Base-by-base conservation (phyloP, 495 filamentous ascomycete genomes). In the Evernia prunastri region DNA sequence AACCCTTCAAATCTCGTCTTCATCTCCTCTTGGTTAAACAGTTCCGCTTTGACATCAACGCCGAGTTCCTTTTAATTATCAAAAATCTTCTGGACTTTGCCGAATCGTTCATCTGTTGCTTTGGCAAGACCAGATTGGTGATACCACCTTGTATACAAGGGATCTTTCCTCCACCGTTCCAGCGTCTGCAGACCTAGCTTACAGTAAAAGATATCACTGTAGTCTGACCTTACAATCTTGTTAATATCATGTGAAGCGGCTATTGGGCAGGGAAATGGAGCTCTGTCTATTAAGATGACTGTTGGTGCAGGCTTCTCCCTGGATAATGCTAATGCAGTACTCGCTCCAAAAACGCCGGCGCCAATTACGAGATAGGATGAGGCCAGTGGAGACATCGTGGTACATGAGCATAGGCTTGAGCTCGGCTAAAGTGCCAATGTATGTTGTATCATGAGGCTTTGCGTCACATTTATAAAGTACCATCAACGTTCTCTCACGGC, bases 221-320 rank as follows among this genome's bases (percentile, higher is more conserved):
- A 89, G 69, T 89, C 86, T 61, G 85, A 79, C 68, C 87, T 84
- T 25, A 88, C 72, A 20, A 87, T 82, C 67, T 88, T 87, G 69
- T 87, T 88, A 77, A 82, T 84, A 72, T 89, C 86, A 76, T 81
- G 82, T 1, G 86, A 87, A 31, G 86, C 86, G 27, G 82, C 84
- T 67, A 75, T 68, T 64, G 79, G 68, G 49, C 72, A 64, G 63
- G 73, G 69, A 61, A 79, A 79, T 58, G 75, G 70, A 72, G 81
- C 69, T 15, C 86, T 78, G 69, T 89, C 85, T 57, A 88, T 68
- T 4, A 89, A 74, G 1, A 76, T 82, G n/a, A 87, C 72, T 4
- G 73, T 74, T 3, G 81, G 77, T 66, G 74, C 66, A 35, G 83
- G 81, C 68, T 80, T 78, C 49, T 72, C 73, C 49, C 75, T 74